phyloP scores from a whole-genome alignment of 306 rosid genomes.

The Casuarina glauca region DNA sequence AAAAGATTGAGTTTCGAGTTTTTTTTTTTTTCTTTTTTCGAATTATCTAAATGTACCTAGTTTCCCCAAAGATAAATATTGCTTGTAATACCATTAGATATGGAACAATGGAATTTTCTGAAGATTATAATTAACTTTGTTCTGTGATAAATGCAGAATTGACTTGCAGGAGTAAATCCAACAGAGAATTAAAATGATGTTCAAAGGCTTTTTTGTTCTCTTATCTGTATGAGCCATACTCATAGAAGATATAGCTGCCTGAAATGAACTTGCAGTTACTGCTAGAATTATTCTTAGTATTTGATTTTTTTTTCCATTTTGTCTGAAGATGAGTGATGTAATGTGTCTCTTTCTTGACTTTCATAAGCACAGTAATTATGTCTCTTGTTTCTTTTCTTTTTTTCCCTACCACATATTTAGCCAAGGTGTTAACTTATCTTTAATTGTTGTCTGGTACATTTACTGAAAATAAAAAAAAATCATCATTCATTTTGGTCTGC shows the following conservation, averaged over 20 bases:
- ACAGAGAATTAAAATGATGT: not conserved
- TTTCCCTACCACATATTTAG: not conserved
- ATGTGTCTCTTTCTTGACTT: not conserved
- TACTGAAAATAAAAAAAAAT: not conserved
- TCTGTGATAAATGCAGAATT: not conserved
- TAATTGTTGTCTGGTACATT: not conserved
- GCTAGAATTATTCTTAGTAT: constrained; percentile 1
- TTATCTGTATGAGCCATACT: not conserved
- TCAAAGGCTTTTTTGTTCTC: not conserved
- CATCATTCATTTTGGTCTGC: not conserved
- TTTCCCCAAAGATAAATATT: not conserved
- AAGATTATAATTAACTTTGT: not conserved
- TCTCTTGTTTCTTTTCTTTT: not conserved
- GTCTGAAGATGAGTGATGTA: not conserved
- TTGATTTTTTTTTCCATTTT: not conserved
- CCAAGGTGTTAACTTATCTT: not conserved
- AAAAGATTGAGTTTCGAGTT: not conserved
- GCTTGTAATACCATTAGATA: not conserved
- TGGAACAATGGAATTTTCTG: not conserved
- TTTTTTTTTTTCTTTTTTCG: not conserved
- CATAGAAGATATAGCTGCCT: not conserved
- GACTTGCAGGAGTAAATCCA: not conserved
- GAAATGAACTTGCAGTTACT: not conserved
- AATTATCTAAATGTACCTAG: not conserved
- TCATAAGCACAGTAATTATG: not conserved